Percentiles rank a stretch among this genome's conserved stretches.
Evolutionary conservation across 306 rosid species (phyloP).

Genomic region (Luffa aegyptiaca): DNA sequence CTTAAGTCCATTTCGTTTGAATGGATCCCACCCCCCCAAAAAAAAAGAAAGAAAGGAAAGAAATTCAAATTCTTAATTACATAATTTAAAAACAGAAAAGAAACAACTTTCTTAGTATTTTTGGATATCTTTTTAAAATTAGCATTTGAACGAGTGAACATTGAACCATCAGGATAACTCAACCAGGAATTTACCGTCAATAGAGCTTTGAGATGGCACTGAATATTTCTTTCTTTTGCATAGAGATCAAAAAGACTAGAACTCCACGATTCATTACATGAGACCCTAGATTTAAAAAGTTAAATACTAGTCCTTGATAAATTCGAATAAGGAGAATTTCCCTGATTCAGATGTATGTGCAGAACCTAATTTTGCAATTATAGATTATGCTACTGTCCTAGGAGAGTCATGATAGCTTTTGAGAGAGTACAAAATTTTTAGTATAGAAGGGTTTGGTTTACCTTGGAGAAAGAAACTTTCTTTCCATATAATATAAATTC

Average conservation of each 20-base stretch:
- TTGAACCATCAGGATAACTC: background rate
- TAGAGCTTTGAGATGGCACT: background rate
- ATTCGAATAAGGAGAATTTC: background rate
- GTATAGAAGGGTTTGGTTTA: slow-evolving; percentile 10
- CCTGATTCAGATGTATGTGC: background rate
- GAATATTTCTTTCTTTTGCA: background rate
- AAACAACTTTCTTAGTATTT: background rate
- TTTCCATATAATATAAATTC: slow-evolving; percentile 52
- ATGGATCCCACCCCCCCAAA: background rate
- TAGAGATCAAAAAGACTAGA: background rate
- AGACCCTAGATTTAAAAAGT: background rate
- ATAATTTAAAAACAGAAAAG: background rate
- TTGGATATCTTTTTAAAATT: background rate
- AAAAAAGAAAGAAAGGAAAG: no score
- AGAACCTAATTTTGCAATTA: background rate
- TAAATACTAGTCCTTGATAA: background rate
- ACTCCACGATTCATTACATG: background rate
- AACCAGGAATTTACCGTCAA: background rate
- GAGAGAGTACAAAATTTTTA: background rate
- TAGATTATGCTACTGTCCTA: background rate
- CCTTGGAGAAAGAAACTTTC: slow-evolving; percentile 62
- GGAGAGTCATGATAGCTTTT: no score
- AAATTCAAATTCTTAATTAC: background rate
- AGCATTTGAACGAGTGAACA: background rate
- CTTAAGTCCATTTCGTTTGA: background rate